phyloP scores from a whole-genome alignment of 2,329 filamentous ascomycete genomes.

The Orbilia blumenaviensis region DNA sequence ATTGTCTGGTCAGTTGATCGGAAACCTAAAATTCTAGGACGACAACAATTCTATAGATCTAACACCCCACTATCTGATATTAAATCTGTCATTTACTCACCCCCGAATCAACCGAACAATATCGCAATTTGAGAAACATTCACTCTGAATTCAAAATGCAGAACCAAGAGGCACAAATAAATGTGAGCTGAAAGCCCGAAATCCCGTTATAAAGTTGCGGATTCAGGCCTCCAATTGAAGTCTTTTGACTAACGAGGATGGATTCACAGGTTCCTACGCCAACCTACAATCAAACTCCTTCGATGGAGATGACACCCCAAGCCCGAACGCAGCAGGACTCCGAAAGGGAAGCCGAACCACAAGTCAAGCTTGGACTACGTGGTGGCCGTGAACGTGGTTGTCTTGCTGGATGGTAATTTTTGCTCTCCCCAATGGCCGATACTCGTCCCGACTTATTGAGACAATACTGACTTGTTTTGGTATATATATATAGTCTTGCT shows the following conservation, averaged over 20 bases:
- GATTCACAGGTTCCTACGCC: conserved; percentile 19
- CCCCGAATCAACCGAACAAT: neutral
- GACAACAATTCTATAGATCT: neutral
- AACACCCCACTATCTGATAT: no score
- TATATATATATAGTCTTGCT: conserved; percentile 27
- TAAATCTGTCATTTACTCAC: no score
- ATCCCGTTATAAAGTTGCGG: neutral
- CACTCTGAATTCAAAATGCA: conserved; percentile 24
- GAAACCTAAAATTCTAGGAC: neutral
- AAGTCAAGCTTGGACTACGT: conserved; percentile 46
- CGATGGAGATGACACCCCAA: conserved; percentile 51
- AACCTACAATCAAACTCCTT: conserved; percentile 6
- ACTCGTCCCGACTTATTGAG: neutral
- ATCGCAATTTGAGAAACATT: no score
- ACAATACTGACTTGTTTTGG: neutral
- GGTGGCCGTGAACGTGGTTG: conserved; percentile 49
- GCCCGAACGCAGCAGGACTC: conserved; percentile 33
- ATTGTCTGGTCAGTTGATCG: no score
- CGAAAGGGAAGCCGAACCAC: conserved; percentile 36
- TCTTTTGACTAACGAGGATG: neutral
- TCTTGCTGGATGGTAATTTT: conserved; percentile 40
- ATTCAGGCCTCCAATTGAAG: neutral
- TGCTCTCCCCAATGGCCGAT: neutral
- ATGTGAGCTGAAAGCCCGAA: neutral
- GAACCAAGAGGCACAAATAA: conserved; percentile 23